Conservation (phyloP, 331 rosid species). For the Spiraea crenata region DNA sequence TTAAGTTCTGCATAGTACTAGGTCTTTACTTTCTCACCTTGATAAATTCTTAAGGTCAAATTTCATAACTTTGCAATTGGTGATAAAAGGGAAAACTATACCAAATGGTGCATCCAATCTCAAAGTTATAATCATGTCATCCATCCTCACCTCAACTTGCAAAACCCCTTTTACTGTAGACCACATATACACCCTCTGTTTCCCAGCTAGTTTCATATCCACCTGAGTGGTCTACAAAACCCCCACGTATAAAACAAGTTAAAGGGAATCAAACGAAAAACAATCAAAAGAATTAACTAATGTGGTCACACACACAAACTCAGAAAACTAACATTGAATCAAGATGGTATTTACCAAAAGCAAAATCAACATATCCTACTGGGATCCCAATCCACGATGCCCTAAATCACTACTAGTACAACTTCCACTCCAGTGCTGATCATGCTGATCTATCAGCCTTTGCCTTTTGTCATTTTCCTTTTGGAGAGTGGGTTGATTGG, state of each 20-base stretch:
- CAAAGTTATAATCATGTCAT: slow-evolving; percentile 35
- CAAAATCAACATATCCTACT: slow-evolving; percentile 46
- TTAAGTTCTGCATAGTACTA: too few relatives aligned
- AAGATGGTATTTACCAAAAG: slow-evolving; percentile 13
- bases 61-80: too few relatives aligned
- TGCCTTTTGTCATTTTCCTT: slow-evolving; percentile 13
- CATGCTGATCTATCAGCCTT: slow-evolving; percentile 19
- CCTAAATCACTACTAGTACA: slow-evolving; percentile 5
- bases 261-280: slow-evolving; percentile 40
- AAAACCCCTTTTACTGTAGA: slow-evolving; percentile 13
- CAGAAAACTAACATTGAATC: slow-evolving; percentile 7
- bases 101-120: slow-evolving; percentile 40
- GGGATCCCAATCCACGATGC: slow-evolving; percentile 36
- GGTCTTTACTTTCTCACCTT: too few relatives aligned
- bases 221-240: slow-evolving; percentile 12
- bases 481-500: slow-evolving; percentile 40
- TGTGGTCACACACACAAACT: slow-evolving; percentile 6
- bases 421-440: too few relatives aligned
- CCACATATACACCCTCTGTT: slow-evolving; percentile 17
- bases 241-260: slow-evolving; percentile 29
- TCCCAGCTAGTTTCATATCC: neutral
- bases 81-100: too few relatives aligned
- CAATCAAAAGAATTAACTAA: slow-evolving; percentile 3
- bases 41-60: too few relatives aligned
- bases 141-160: slow-evolving; percentile 27